A percentile compares a stretch with the other conserved stretches of the same genome.
Evolutionary conservation across 2,329 filamentous ascomycete species (phyloP).

Genomic region (Ascochyta koolunga): DNA sequence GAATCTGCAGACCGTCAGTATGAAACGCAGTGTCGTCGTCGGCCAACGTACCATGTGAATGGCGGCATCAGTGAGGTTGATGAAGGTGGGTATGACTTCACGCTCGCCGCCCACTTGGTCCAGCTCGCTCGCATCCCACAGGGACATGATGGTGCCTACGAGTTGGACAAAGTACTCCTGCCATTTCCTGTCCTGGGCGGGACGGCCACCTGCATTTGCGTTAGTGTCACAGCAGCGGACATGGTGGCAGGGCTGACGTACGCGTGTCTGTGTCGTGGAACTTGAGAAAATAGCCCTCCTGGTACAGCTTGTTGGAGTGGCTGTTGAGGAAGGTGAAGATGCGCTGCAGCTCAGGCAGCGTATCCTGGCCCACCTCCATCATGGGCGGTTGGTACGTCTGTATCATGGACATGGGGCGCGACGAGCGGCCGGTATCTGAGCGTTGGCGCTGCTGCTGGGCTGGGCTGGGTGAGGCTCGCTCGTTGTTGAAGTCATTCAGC

Average conservation of each 20-base stretch:
- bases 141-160: conserved; percentile 89
- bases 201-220: conserved; percentile 72
- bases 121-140: conserved; percentile 93
- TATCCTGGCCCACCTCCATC: conserved; percentile 85
- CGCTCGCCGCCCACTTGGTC: conserved; percentile 85
- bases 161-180: conserved; percentile 96
- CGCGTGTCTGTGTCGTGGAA: conserved; percentile 91
- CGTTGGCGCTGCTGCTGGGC: conserved; percentile 49
- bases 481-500: conserved; percentile 36
- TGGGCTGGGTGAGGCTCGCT: conserved; percentile 37
- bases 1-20: conserved; percentile 42
- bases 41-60: conserved; percentile 84
- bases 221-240: conserved; percentile 26
- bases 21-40: background rate
- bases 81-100: conserved; percentile 88
- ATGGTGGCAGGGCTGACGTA: conserved; percentile 57
- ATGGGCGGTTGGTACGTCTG: conserved; percentile 83
- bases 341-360: conserved; percentile 88
- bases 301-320: conserved; percentile 95
- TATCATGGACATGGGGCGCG: conserved; percentile 83
- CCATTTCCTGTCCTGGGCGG: conserved; percentile 87
- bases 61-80: conserved; percentile 95
- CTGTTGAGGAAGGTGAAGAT: conserved; percentile 94
- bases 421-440: conserved; percentile 58
- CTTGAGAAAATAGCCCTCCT: conserved; percentile 97